These are phyloP conservation scores for Rhizopogon rudus DNA, from an alignment of 768 basidiomycete species.

Conservation along the genomic window DNA sequence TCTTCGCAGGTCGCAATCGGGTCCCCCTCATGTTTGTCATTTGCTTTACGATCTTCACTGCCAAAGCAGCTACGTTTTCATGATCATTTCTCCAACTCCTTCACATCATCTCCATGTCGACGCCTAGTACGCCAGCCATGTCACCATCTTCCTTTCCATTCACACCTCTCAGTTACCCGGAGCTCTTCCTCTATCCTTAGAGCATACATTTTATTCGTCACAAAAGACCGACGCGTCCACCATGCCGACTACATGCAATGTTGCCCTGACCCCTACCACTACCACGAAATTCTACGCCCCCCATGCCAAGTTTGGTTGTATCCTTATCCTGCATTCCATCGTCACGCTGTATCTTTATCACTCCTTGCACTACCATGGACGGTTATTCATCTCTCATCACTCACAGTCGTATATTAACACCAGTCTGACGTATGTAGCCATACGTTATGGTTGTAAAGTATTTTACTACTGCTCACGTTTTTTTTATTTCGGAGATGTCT, in stretches of 20 bases:
- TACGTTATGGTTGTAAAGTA: constrained; percentile 34
- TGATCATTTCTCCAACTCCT: not conserved
- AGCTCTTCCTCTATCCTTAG: not conserved
- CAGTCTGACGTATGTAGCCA: constrained; percentile 25
- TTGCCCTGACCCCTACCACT: constrained; percentile 4
- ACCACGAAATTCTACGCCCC: constrained; percentile 21
- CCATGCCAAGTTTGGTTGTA: constrained; percentile 23
- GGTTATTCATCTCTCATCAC: constrained; percentile 2
- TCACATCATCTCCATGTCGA: not conserved
- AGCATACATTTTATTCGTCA: not conserved
- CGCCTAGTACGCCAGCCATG: not conserved
- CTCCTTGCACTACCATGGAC: constrained; percentile 13
- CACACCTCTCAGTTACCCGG: not conserved
- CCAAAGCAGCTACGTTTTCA: not conserved
- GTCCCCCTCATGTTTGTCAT: not conserved
- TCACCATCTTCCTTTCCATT: not conserved
- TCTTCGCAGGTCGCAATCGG: not conserved
- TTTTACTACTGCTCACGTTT: constrained; percentile 13
- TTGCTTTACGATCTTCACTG: not conserved
- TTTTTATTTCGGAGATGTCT: constrained; percentile 5
- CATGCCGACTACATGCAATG: not conserved
- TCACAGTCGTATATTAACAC: constrained; percentile 14
- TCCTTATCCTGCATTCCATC: constrained; percentile 16
- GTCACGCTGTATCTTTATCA: constrained; percentile 31
- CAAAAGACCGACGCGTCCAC: not conserved